Conservation (phyloP, 441 rosid species). For the Gossypium laxum region DNA sequence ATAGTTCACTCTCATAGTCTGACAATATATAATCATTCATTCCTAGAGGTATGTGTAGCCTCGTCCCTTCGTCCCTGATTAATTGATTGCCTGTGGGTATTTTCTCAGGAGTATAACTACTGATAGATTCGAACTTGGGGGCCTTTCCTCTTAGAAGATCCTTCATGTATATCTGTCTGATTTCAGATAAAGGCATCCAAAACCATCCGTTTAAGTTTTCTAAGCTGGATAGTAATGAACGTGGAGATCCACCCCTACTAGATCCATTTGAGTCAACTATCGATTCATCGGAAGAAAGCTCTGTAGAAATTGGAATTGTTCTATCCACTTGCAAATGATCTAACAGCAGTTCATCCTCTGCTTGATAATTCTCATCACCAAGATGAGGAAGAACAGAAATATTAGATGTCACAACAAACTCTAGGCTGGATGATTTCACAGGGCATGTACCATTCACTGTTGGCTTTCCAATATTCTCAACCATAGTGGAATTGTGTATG, state of each 20-base stretch:
- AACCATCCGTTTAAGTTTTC: conserved; percentile 56
- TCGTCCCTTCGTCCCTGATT: conserved; percentile 64
- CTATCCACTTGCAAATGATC: conserved; percentile 33
- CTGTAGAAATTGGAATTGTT: conserved; percentile 28
- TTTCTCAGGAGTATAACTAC: conserved; percentile 32
- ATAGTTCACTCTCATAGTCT: conserved; percentile 81
- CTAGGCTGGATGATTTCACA: conserved; percentile 18
- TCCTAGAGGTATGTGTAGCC: conserved; percentile 65
- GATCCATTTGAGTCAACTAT: conserved; percentile 19
- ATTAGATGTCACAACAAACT: conserved; percentile 15
- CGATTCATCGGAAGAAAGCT: conserved; percentile 18
- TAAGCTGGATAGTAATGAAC: conserved; percentile 31
- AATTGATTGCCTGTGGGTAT: conserved; percentile 39
- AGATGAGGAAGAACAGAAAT: conserved; percentile 6
- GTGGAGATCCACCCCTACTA: conserved; percentile 19
- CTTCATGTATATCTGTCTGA: conserved; percentile 38
- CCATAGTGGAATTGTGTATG: conserved; percentile 17
- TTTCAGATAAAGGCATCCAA: conserved; percentile 72
- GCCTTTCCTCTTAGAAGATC: conserved; percentile 52
- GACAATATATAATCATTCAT: conserved; percentile 50
- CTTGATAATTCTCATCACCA: conserved; percentile 16
- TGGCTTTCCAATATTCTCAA: conserved; percentile 25
- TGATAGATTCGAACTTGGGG: conserved; percentile 41
- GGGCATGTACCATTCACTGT: conserved; percentile 11
- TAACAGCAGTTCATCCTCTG: conserved; percentile 24